These are phyloP conservation scores for Excoecaria cochinchinensis DNA, from an alignment of 345 rosid species.

Conservation along the genomic window DNA sequence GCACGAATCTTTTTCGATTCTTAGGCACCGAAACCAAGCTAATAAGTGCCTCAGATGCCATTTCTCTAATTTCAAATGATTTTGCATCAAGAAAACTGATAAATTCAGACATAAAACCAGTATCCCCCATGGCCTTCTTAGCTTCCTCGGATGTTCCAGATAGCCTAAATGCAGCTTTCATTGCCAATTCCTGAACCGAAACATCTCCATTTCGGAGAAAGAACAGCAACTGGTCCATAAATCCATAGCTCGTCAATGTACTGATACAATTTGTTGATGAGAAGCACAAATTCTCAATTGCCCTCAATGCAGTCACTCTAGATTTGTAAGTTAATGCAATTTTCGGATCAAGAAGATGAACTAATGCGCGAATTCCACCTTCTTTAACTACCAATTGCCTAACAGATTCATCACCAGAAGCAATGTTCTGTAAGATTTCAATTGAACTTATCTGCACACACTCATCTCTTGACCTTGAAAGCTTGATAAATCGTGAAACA, in stretches of 20 bases:
- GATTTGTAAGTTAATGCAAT: conserved; percentile 50
- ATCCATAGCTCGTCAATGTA: conserved; percentile 49
- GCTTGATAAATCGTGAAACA: conserved; percentile 56
- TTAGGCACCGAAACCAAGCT: conserved; percentile 55
- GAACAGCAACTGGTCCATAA: conserved; percentile 53
- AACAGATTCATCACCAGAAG: conserved; percentile 59
- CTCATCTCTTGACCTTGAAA: conserved; percentile 63
- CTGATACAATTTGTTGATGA: conserved; percentile 42
- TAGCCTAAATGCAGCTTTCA: conserved; percentile 65
- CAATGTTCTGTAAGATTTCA: conserved; percentile 59
- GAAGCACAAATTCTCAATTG: conserved; percentile 73
- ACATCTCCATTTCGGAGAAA: conserved; percentile 63
- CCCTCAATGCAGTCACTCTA: conserved; percentile 60
- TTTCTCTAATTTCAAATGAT: conserved; percentile 66
- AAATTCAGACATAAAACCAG: conserved; percentile 80
- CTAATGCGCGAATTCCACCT: conserved; percentile 66
- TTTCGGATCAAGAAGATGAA: conserved; percentile 58
- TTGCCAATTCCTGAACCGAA: conserved; percentile 69
- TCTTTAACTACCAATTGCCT: conserved; percentile 49
- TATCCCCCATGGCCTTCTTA: conserved; percentile 65
- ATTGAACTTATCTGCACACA: conserved; percentile 67
- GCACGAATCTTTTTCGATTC: conserved; percentile 66
- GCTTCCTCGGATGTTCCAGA: conserved; percentile 63
- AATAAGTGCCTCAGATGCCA: conserved; percentile 68
- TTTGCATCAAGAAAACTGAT: conserved; percentile 74